Base-by-base conservation (phyloP, 192 early-diverging fungal species). In the Pilaira anomala region DNA sequence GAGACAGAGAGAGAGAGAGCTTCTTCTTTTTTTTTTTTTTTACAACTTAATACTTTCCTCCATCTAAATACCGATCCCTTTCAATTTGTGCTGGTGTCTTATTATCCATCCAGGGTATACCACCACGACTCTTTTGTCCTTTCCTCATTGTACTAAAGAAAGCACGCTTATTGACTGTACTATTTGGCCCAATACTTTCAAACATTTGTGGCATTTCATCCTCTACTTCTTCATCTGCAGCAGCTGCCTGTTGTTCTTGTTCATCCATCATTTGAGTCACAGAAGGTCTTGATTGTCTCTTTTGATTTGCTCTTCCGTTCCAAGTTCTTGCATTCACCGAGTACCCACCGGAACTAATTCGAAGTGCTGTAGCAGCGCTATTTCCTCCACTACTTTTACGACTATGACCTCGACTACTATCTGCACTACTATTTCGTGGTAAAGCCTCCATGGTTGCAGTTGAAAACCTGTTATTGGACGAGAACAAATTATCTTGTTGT, bases 41-140 rank as follows among this genome's bases (percentile, higher is more conserved):
- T 14, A 24, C 11, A 21, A 39, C 4, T 40, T 13, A 11, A 6
- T 55, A 13, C 11, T 55, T 51, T 21, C 50, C 50, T 55, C 53
- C 53, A 33, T 55, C 53, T 12, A 65, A 42, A 56, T 65, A 65
- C 26, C 53, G 63, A 45, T 65, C 63, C 22, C 63, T 36, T 48
- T 65, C 63, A 22, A 40, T 30, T 41, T 65, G 63, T 40, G 63
- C 63, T 8, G 63, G 63, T 40, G 63, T 65, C 18, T 22, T 9
- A 0, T 36, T 9, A 36, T 36, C 33, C 16, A 18, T 41, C 63
- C 63, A 65, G 14, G 63, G 63, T 18, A 65, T 45, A 8, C 25
- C 9, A 30, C 40, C 63, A 30, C 63, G 51, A 4, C 56, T 16
- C 26, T 65, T 53, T 42, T 52, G 63, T 21, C 53, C 63, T 8